phyloP scores from a whole-genome alignment of 2,329 filamentous ascomycete genomes.

The Byssothecium circinans region DNA sequence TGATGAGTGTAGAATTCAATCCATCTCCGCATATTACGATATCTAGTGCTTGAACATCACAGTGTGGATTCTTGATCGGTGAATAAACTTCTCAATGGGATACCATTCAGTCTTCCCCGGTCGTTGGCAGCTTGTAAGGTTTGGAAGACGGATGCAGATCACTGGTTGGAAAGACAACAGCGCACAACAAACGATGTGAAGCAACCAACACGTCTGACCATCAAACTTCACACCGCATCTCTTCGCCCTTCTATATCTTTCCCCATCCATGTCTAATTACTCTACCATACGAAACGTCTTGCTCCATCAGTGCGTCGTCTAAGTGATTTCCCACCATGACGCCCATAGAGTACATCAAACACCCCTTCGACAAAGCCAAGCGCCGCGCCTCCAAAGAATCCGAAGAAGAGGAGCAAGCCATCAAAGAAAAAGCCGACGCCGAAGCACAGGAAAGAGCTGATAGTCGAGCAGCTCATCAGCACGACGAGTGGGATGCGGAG shows the following conservation, averaged over 20 bases:
- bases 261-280: background rate
- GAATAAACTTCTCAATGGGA: no score
- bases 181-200: conserved; percentile 2
- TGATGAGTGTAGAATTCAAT: background rate
- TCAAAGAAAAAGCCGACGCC: background rate
- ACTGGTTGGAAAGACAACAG: background rate
- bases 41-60: no score
- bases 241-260: background rate
- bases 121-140: background rate
- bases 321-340: background rate
- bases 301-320: background rate
- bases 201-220: background rate
- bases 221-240: conserved; percentile 1
- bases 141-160: no score
- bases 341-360: background rate
- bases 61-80: no score
- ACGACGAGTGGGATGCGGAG: background rate
- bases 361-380: background rate
- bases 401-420: background rate
- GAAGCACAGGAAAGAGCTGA: background rate
- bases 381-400: background rate
- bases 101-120: no score
- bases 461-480: background rate
- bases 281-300: no score
- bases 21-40: background rate